Percentiles rank a stretch among this genome's conserved stretches.
These are phyloP conservation scores for Leccinum pellstonianum DNA, from an alignment of 768 basidiomycete genomes.

Conservation along the genomic window DNA sequence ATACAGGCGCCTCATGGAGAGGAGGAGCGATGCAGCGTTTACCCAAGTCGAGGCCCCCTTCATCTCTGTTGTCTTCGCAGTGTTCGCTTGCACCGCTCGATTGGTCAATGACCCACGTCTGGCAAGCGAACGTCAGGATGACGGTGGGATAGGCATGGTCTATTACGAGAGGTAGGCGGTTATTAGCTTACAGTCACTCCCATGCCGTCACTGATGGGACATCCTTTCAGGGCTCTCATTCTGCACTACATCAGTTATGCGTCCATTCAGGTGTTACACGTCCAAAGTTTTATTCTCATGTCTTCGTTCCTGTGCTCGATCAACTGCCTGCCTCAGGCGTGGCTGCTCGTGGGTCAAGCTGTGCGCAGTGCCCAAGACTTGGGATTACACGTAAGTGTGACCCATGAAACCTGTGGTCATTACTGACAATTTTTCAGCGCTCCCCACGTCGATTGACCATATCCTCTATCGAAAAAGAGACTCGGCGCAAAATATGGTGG, in stretches of 20 bases:
- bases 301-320: slow-evolving; percentile 90
- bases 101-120: slow-evolving; percentile 75
- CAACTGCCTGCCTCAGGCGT: slow-evolving; percentile 92
- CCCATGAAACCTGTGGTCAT: slow-evolving; percentile 4
- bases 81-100: slow-evolving; percentile 86
- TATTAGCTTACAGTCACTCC: slow-evolving; percentile 1
- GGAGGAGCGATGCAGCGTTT: slow-evolving; percentile 48
- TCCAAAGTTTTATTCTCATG: slow-evolving; percentile 87
- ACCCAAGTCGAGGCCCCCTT: slow-evolving; percentile 70
- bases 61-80: slow-evolving; percentile 78
- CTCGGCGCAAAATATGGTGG: slow-evolving; percentile 92
- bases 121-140: slow-evolving; percentile 57
- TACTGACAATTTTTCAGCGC: slow-evolving; percentile 49
- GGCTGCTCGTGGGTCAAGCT: slow-evolving; percentile 90
- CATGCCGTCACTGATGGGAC: slow-evolving; percentile 1
- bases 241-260: slow-evolving; percentile 91
- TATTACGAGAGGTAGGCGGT: slow-evolving; percentile 78
- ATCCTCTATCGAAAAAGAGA: slow-evolving; percentile 80
- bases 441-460: slow-evolving; percentile 75
- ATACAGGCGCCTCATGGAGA: slow-evolving; percentile 76
- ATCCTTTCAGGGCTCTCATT: slow-evolving; percentile 66
- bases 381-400: slow-evolving; percentile 76
- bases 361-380: slow-evolving; percentile 88
- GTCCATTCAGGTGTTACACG: slow-evolving; percentile 80
- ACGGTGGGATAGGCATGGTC: slow-evolving; percentile 86